Percentiles rank a stretch among this genome's conserved stretches.
Evolutionary conservation across 1,139 yeast species (phyloP).

Genomic region (Pichia sp.): DNA sequence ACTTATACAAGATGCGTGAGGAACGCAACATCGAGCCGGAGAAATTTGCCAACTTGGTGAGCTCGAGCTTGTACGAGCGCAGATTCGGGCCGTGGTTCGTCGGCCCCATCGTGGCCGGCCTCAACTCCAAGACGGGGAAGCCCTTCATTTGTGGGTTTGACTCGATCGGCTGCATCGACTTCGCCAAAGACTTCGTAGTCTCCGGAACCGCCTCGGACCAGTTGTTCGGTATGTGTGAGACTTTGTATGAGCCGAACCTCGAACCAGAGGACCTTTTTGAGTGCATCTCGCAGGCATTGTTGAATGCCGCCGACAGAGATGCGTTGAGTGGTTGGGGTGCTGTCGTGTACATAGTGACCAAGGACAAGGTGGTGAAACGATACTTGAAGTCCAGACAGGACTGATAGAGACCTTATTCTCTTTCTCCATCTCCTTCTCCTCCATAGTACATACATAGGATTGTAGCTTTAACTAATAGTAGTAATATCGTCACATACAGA

Average conservation of each 20-base stretch:
- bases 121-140: conserved; percentile 70
- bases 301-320: conserved; percentile 96
- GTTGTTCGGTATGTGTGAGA: conserved; percentile 97
- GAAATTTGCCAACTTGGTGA: conserved; percentile 88
- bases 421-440: background rate
- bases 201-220: conserved; percentile 96
- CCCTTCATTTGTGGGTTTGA: conserved; percentile 97
- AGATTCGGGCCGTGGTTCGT: conserved; percentile 97
- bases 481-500: background rate
- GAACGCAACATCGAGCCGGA: conserved; percentile 90
- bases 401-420: conserved; percentile 43
- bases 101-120: conserved; percentile 95
- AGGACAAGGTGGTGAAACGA: conserved; percentile 85
- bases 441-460: background rate
- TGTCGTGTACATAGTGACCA: conserved; percentile 84
- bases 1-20: conserved; percentile 84
- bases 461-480: background rate
- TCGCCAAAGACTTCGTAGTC: conserved; percentile 93
- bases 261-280: conserved; percentile 96
- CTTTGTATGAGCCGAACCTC: conserved; percentile 88
- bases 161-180: conserved; percentile 93
- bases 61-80: conserved; percentile 82
- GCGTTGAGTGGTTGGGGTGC: conserved; percentile 99
- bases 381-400: conserved; percentile 94
- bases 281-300: conserved; percentile 87